These are phyloP conservation scores for Solanum appendiculatum DNA, from an alignment of 257 asterid genomes.

Conservation along the genomic window DNA sequence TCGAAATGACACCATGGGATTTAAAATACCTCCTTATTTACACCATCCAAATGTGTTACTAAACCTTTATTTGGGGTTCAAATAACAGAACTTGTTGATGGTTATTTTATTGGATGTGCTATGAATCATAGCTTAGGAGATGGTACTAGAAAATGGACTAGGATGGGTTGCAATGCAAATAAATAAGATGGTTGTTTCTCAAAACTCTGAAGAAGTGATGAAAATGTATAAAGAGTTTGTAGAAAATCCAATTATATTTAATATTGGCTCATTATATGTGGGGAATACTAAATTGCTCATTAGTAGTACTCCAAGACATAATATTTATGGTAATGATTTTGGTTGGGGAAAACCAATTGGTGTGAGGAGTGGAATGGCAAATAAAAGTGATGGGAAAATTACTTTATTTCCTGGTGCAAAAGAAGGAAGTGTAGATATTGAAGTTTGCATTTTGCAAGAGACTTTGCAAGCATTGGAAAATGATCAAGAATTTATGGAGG, in stretches of 20 bases:
- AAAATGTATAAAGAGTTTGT: slow-evolving; percentile 17
- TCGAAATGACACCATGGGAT: slow-evolving; percentile 20
- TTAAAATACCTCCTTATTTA: background rate
- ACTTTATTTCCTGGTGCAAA: slow-evolving; percentile 16
- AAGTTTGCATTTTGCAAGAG: too few species aligned
- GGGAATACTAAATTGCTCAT: slow-evolving; percentile 3
- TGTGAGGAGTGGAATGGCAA: slow-evolving; percentile 34
- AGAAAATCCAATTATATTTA: slow-evolving; percentile 13
- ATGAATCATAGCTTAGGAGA: slow-evolving; percentile 27
- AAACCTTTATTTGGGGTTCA: slow-evolving; percentile 32
- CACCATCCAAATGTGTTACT: slow-evolving; percentile 3
- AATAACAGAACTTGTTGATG: slow-evolving; percentile 25
- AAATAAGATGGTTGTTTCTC: slow-evolving; percentile 9
- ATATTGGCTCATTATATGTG: background rate
- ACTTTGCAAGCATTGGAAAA: too few species aligned
- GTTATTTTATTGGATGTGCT: slow-evolving; percentile 25
- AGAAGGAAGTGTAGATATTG: slow-evolving; percentile 13
- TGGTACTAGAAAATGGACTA: slow-evolving; percentile 21
- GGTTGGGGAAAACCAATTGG: slow-evolving; percentile 30
- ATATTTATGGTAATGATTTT: slow-evolving; percentile 26
- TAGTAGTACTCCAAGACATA: slow-evolving; percentile 36
- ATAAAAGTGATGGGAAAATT: slow-evolving; percentile 27
- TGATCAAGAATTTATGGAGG: too few species aligned
- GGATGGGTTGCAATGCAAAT: slow-evolving; percentile 45
- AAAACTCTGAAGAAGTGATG: slow-evolving; percentile 2